Conservation (phyloP, 169 alveolate genomes). For the Cryptosporidium muris region DNA sequence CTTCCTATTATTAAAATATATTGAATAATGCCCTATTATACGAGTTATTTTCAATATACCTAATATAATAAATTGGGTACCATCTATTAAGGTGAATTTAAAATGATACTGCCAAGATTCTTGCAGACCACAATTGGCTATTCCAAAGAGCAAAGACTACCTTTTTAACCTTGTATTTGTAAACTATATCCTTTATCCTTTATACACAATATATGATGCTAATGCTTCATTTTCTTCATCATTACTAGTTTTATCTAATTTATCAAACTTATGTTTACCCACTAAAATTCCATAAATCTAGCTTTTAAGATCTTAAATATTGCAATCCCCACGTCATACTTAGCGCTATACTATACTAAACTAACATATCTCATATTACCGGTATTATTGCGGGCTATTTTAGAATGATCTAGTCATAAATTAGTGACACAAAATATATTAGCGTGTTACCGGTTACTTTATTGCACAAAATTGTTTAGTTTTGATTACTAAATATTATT, state of each 20-base stretch:
- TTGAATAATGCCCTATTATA: not conserved
- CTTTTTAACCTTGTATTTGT: slow-evolving; percentile 28
- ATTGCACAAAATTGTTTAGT: too few relatives aligned
- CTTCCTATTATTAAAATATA: slow-evolving; percentile 1
- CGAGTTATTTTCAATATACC: slow-evolving; percentile 10
- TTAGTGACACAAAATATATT: too few relatives aligned
- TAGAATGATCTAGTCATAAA: too few relatives aligned
- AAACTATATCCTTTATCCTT: slow-evolving; percentile 10
- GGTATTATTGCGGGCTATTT: too few relatives aligned
- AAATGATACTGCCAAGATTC: slow-evolving; percentile 31
- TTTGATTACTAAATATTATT: too few relatives aligned
- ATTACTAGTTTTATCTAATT: not conserved
- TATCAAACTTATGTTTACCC: not conserved
- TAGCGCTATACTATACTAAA: too few relatives aligned
- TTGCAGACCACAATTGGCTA: slow-evolving; percentile 58
- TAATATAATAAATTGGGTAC: slow-evolving; percentile 57
- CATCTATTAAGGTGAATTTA: slow-evolving; percentile 56
- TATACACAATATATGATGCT: slow-evolving; percentile 1
- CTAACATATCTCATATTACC: too few relatives aligned
- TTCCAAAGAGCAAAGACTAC: slow-evolving; percentile 49
- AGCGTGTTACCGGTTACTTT: too few relatives aligned
- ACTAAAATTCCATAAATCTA: too few relatives aligned
- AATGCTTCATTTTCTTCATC: not conserved
- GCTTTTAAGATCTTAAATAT: too few relatives aligned
- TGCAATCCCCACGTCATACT: too few relatives aligned